Base-by-base conservation (phyloP, 345 rosid genomes). In the Populus euphratica region DNA sequence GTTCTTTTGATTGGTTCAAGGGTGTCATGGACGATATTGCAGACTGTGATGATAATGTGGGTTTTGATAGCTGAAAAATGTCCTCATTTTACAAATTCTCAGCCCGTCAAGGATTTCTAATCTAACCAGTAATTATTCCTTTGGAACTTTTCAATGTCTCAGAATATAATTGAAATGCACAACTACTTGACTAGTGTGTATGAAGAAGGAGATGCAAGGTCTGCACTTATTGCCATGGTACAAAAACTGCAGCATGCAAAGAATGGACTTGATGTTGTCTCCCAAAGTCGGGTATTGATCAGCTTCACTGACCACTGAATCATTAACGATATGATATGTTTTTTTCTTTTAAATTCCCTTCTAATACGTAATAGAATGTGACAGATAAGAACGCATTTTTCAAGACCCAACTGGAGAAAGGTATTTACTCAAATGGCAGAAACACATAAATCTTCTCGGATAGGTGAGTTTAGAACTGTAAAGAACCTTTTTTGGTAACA, bases 21-120 rank as follows among this genome's bases (percentile, higher is more conserved):
- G 99, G 98, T 77, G 99, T 96, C 71, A 93, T 96, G 99, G 97
- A 96, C 85, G 99, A 96, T 54, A 86, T 96, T 52, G 98, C 96
- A 33, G 97, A 93, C 52, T 89, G 73, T 35, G 97, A 96, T 68
- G 84, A 72, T 61, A 84, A 85, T 44, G 98, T 96, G 44, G 1
- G 74, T 41, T 86, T 73, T 61, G 16, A 2, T 27, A 27, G 16
- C n/a, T 62, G 6, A 31, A 21, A 49, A 12, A 38, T 7, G 33
- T 72, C 23, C 39, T 77, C 20, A 8, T 20, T 5, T 31, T 6
- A 13, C 17, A 50, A 25, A 29, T 64, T 9, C 25, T n/a, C 56
- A 35, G 18, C 70, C 20, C 44, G 27, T 38, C 6, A 29, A 25
- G 13, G 56, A 8, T 35, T 56, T 59, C 67, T 18, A 54, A 43